phyloP scores from a whole-genome alignment of 2,329 filamentous ascomycete species.

The Alternaria panax region DNA sequence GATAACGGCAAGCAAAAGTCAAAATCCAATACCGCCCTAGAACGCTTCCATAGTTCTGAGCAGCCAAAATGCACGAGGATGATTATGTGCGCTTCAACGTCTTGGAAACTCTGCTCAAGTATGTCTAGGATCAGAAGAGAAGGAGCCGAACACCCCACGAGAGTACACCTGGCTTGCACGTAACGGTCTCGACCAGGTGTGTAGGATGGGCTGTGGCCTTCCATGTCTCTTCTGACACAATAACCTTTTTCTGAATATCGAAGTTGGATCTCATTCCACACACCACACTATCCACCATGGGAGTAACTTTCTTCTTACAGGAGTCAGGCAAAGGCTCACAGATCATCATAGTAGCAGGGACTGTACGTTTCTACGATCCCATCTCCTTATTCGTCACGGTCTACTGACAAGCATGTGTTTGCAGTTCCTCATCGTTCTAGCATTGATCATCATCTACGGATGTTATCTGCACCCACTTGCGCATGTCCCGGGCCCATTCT shows the following conservation, averaged over 20 bases:
- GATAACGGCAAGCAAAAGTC: background rate
- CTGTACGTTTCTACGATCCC: background rate
- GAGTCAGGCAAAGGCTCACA: background rate
- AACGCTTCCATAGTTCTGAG: background rate
- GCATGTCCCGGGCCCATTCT: background rate
- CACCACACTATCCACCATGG: background rate
- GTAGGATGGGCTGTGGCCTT: background rate
- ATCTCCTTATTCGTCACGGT: background rate
- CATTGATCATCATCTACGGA: background rate
- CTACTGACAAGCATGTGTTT: background rate
- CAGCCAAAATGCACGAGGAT: background rate
- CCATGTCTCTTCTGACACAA: background rate
- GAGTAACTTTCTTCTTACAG: background rate
- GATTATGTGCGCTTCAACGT: too few species aligned
- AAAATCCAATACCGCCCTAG: background rate
- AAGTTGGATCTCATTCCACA: background rate
- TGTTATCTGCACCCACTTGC: background rate
- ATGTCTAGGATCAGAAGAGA: background rate
- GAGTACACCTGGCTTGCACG: background rate
- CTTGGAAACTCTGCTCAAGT: too few species aligned
- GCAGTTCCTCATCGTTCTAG: background rate
- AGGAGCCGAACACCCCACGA: background rate
- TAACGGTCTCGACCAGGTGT: background rate
- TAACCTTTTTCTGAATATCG: background rate
- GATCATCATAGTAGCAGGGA: background rate